These are phyloP conservation scores for Colletotrichum shisoi DNA, from an alignment of 2,329 filamentous ascomycete species.

Conservation along the genomic window DNA sequence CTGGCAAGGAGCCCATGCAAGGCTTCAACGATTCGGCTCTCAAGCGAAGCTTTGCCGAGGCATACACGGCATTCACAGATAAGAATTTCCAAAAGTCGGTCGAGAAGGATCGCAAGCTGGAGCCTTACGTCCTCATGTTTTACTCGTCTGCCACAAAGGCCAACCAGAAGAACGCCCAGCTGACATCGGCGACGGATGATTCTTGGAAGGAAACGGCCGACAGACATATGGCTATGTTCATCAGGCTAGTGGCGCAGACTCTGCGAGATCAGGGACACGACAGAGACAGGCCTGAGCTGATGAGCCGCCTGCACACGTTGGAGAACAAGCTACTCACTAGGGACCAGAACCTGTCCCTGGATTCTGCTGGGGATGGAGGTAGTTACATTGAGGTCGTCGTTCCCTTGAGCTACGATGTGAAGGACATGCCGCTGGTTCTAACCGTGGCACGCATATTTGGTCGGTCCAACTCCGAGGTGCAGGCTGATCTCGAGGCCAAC, in stretches of 20 bases:
- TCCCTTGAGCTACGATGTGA: constrained; percentile 88
- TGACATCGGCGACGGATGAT: constrained; percentile 79
- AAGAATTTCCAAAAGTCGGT: constrained; percentile 86
- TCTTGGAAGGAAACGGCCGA: constrained; percentile 92
- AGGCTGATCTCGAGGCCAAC: constrained; percentile 85
- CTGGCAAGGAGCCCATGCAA: constrained; percentile 81
- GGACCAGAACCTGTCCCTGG: constrained; percentile 83
- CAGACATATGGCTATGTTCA: constrained; percentile 91
- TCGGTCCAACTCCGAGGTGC: constrained; percentile 78
- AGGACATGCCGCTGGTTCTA: constrained; percentile 94
- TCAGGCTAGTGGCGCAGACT: constrained; percentile 81
- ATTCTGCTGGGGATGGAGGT: constrained; percentile 65
- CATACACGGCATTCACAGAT: constrained; percentile 92
- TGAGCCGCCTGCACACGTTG: constrained; percentile 77
- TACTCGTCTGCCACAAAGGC: constrained; percentile 92
- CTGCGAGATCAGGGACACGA: constrained; percentile 85
- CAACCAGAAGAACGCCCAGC: constrained; percentile 77
- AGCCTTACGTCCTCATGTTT: constrained; percentile 94
- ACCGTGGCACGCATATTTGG: constrained; percentile 87
- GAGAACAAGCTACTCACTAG: constrained; percentile 94
- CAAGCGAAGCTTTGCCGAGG: constrained; percentile 92
- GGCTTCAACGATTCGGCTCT: constrained; percentile 91
- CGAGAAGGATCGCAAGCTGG: constrained; percentile 91
- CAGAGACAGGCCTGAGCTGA: constrained; percentile 84
- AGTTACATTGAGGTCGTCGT: constrained; percentile 81